Conservation (phyloP, 2,329 filamentous ascomycete genomes). For the Aspergillus sojae region DNA sequence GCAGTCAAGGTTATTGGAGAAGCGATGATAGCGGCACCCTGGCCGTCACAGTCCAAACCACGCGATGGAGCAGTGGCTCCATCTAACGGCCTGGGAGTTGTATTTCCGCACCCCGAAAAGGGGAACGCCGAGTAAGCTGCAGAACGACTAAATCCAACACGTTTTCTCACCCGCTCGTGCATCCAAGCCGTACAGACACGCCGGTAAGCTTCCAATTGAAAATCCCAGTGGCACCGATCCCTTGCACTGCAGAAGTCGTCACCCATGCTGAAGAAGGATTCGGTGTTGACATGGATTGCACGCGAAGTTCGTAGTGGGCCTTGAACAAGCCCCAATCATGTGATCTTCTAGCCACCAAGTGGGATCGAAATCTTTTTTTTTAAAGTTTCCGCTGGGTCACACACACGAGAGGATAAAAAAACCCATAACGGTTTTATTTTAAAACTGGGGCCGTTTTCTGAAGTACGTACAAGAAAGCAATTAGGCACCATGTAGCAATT, state of each 20-base stretch:
- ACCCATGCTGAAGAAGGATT: constrained; percentile 3
- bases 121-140: constrained; percentile 5
- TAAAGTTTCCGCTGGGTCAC: not conserved
- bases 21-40: not conserved
- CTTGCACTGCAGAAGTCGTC: constrained; percentile 7
- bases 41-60: not conserved
- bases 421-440: not conserved
- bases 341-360: constrained; percentile 12
- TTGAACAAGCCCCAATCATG: constrained; percentile 14
- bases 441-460: not conserved
- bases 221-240: not conserved
- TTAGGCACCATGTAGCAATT: not conserved
- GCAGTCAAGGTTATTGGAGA: not conserved
- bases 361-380: not conserved
- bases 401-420: not conserved
- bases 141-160: not conserved
- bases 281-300: not conserved
- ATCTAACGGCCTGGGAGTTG: constrained; percentile 1
- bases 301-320: constrained; percentile 9
- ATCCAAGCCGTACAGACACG: constrained; percentile 3
- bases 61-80: constrained; percentile 5
- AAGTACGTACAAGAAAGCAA: not conserved
- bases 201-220: constrained; percentile 14
- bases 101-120: constrained; percentile 1
- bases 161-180: not conserved